Conservation (phyloP, 768 basidiomycete genomes). For the Tulasnella sp. region DNA sequence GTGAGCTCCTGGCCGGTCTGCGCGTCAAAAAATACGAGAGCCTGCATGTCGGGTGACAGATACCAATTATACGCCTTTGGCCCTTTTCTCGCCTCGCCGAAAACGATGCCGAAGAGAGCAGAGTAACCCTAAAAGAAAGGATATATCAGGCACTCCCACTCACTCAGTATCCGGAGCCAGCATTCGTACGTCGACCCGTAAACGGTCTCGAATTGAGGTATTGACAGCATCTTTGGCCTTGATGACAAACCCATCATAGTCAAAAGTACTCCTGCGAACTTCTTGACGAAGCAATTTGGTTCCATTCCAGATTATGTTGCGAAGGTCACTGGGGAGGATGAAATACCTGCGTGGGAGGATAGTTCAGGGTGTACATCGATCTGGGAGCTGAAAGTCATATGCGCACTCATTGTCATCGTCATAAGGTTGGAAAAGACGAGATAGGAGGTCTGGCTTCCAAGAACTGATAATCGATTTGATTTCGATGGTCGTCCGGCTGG, state of each 20-base stretch:
- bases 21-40: conserved; percentile 4
- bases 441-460: too few species aligned
- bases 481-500: too few species aligned
- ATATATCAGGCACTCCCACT: background rate
- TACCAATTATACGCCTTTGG: background rate
- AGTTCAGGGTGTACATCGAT: background rate
- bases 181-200: background rate
- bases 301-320: background rate
- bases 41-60: background rate
- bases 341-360: background rate
- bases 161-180: background rate
- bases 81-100: background rate
- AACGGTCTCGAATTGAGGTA: background rate
- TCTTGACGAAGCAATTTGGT: background rate
- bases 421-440: background rate
- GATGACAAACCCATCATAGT: background rate
- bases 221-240: background rate
- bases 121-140: background rate
- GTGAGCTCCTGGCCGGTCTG: background rate
- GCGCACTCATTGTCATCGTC: background rate
- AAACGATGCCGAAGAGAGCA: conserved; percentile 4
- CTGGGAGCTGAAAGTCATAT: background rate
- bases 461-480: too few species aligned
- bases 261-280: background rate
- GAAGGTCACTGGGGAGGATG: background rate